phyloP scores from a whole-genome alignment of 176 grass and related monocot genomes.

The Avena sativa region DNA sequence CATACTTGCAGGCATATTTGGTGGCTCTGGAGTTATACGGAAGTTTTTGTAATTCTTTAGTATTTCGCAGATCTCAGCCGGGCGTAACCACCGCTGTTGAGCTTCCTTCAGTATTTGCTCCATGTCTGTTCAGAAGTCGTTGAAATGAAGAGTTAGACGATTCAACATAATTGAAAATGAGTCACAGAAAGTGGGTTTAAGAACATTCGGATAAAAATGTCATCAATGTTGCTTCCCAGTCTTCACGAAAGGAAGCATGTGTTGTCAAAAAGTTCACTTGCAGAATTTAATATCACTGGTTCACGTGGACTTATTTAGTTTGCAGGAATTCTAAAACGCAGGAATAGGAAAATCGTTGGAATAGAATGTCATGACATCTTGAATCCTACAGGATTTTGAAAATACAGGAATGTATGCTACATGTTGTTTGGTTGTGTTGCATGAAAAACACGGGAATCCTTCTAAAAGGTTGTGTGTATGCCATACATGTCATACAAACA shows the following conservation, averaged over 20 bases:
- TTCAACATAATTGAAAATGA: slow-evolving; percentile 10
- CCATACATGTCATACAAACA: too few species aligned
- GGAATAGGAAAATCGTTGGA: background rate
- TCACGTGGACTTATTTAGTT: background rate
- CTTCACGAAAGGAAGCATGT: slow-evolving; percentile 25
- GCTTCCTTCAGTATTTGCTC: slow-evolving; percentile 90
- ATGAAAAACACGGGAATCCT: too few species aligned
- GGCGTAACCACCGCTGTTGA: slow-evolving; percentile 86
- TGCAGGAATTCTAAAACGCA: too few species aligned
- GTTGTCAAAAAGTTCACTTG: background rate
- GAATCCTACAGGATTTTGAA: too few species aligned
- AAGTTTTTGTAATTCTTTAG: slow-evolving; percentile 87
- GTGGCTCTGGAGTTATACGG: slow-evolving; percentile 79
- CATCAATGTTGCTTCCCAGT: background rate
- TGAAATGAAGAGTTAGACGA: slow-evolving; percentile 36
- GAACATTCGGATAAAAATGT: background rate
- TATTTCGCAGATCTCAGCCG: slow-evolving; percentile 97
- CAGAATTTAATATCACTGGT: background rate
- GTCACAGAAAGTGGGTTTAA: background rate
- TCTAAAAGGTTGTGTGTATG: too few species aligned
- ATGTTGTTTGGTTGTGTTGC: too few species aligned
- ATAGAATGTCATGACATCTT: too few species aligned
- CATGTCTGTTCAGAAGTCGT: slow-evolving; percentile 67
- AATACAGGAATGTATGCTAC: too few species aligned
- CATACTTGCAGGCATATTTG: slow-evolving; percentile 90